These are phyloP conservation scores for Colletotrichum spaethianum DNA, from an alignment of 2,329 filamentous ascomycete genomes.

Conservation along the genomic window DNA sequence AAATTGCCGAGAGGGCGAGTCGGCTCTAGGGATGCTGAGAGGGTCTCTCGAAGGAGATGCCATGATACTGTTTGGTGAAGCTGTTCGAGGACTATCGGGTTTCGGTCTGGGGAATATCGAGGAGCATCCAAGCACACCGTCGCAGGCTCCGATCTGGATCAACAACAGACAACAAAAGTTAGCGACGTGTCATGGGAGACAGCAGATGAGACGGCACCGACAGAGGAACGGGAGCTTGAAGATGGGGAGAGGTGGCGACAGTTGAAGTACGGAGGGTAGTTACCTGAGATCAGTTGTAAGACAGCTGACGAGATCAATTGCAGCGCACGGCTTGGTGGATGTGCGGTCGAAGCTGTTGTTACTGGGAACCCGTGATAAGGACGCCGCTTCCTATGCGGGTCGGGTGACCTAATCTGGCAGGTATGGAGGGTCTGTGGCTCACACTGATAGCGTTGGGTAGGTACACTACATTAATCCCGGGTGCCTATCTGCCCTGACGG, in stretches of 20 bases:
- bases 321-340: constrained; percentile 32
- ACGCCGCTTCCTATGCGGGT: constrained; percentile 35
- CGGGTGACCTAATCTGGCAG: constrained; percentile 42
- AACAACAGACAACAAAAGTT: constrained; percentile 37
- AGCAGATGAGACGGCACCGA: constrained; percentile 17
- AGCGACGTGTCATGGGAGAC: constrained; percentile 29
- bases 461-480: constrained; percentile 3
- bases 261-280: constrained; percentile 28
- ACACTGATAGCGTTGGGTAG: constrained; percentile 29
- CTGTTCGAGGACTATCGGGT: constrained; percentile 22
- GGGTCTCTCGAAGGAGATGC: constrained; percentile 55
- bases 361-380: constrained; percentile 42
- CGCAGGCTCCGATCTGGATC: constrained; percentile 35
- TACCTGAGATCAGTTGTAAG: constrained; percentile 34
- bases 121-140: constrained; percentile 34
- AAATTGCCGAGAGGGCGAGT: constrained; percentile 56
- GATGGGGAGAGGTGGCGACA: neutral
- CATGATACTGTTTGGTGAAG: constrained; percentile 47
- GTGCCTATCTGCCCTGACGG: neutral
- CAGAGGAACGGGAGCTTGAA: neutral
- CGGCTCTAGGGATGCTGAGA: constrained; percentile 50
- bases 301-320: constrained; percentile 43
- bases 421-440: constrained; percentile 40
- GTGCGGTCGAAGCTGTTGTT: constrained; percentile 40
- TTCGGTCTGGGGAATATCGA: constrained; percentile 16